Percentiles rank a stretch among this genome's conserved stretches.
These are phyloP conservation scores for Ogataea allantospora DNA, from an alignment of 805 yeast genomes.

Conservation along the genomic window DNA sequence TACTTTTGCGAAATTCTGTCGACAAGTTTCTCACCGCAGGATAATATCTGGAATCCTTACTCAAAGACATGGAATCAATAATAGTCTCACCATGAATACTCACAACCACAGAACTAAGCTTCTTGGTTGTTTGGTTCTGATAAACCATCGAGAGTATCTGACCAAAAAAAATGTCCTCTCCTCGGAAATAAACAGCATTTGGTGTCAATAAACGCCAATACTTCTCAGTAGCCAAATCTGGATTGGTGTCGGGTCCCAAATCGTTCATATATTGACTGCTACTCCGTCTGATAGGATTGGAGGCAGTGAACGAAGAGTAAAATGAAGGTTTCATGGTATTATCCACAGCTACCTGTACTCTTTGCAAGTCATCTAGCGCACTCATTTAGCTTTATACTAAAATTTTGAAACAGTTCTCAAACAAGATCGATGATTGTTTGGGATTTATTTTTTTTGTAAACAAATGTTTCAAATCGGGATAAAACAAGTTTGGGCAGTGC, in stretches of 20 bases:
- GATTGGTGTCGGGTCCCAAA: slow-evolving; percentile 8
- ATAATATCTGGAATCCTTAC: slow-evolving; percentile 62
- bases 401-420: slow-evolving; percentile 10
- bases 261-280: slow-evolving; percentile 21
- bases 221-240: slow-evolving; percentile 22
- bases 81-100: slow-evolving; percentile 67
- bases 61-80: slow-evolving; percentile 56
- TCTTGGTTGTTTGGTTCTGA: slow-evolving; percentile 43
- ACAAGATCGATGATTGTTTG: slow-evolving; percentile 8
- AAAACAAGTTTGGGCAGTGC: slow-evolving; percentile 4
- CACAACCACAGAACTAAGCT: slow-evolving; percentile 53
- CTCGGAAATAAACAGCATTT: slow-evolving; percentile 52
- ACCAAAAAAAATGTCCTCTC: slow-evolving; percentile 46
- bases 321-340: slow-evolving; percentile 17
- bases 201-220: slow-evolving; percentile 46
- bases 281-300: slow-evolving; percentile 22
- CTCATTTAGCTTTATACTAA: slow-evolving; percentile 5
- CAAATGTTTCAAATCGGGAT: slow-evolving; percentile 12
- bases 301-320: slow-evolving; percentile 19
- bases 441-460: slow-evolving; percentile 10
- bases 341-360: neutral
- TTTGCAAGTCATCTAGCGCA: neutral
- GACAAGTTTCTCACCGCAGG: slow-evolving; percentile 75
- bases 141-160: slow-evolving; percentile 51
- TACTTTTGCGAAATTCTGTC: slow-evolving; percentile 46